Evolutionary conservation across 176 grass and related monocot genomes (phyloP), one percentile per base, ranked within the genome.

Genomic region (Oryza glaberrima): DNA sequence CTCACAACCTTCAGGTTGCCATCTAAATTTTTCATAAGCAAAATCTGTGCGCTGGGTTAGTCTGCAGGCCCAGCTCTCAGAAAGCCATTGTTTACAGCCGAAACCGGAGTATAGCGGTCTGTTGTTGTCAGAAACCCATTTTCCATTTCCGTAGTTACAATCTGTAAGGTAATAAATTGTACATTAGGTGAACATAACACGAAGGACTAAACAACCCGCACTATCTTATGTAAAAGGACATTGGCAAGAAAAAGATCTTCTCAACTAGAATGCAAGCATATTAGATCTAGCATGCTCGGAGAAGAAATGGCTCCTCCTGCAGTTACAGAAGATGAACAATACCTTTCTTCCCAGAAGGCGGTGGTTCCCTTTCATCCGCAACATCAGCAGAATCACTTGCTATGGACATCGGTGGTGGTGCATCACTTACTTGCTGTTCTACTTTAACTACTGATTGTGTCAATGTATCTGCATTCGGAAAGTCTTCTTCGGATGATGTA

Each of bases 401-500:
- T 41, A 70, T 23, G 14, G 85, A 69, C 89, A 63, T 66, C 41
- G 84, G 78, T 56, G 87, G 87, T 49, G 74, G 83, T 72, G 77
- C 90, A n/a, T 25, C 47, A n/a, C 44, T 52, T 73, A 77, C 68
- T 67, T 83, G 86, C 48, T 87, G 73, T 77, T 67, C 75, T 77
- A 83, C 52, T 79, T 88, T 89, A 87, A 51, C 85, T 67, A 84
- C 77, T 77, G 87, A 73, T 11, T 76, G 48, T 40, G 54, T 52
- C n/a, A 90, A 84, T 49, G 72, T 66, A 44, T 90, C 91, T 52
- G 52, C 40, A 82, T 48, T 91, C 70, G 85, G 87, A 76, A 98
- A 93, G 83, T 95, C 93, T 87, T 98, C 93, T 79, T 90, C 89
- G 52, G 82, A 84, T 20, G 96, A 82, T 30, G 93, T 90, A 81